Evolutionary conservation across 257 asterid genomes (phyloP).

Genomic region (Plectranthus barbatus): DNA sequence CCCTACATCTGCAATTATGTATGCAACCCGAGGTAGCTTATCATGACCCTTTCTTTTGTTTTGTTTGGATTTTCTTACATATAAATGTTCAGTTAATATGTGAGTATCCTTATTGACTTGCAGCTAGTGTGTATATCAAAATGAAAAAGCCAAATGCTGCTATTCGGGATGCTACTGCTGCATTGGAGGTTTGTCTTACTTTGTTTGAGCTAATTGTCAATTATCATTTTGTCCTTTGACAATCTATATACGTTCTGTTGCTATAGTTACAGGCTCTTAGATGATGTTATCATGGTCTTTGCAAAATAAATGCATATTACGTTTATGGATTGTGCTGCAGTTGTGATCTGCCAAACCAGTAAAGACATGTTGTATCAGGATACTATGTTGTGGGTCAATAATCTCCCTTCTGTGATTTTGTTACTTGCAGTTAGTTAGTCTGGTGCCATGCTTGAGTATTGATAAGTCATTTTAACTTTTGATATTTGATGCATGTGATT

Average conservation of each 20-base stretch:
- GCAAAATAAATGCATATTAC: neutral
- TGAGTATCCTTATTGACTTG: constrained; percentile 5
- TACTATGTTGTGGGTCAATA: neutral
- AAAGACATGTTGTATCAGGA: neutral
- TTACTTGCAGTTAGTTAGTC: neutral
- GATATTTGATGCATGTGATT: neutral
- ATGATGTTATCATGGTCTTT: neutral
- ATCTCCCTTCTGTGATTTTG: neutral
- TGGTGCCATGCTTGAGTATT: neutral
- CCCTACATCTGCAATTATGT: constrained; percentile 96
- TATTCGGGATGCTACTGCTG: constrained; percentile 89
- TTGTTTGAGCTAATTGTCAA: neutral
- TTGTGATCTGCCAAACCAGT: neutral
- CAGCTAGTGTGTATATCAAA: constrained; percentile 84
- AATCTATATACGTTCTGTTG: neutral
- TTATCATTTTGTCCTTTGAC: neutral
- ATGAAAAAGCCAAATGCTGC: constrained; percentile 99
- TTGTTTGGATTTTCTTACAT: neutral
- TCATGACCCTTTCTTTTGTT: neutral
- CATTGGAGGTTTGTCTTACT: constrained; percentile 57
- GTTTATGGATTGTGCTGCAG: neutral
- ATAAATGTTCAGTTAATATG: neutral
- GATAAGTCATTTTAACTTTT: neutral
- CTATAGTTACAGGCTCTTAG: neutral
- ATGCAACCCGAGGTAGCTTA: constrained; percentile 70